Conservation (phyloP, 164 flowering plant genomes). For the Piper betle region DNA sequence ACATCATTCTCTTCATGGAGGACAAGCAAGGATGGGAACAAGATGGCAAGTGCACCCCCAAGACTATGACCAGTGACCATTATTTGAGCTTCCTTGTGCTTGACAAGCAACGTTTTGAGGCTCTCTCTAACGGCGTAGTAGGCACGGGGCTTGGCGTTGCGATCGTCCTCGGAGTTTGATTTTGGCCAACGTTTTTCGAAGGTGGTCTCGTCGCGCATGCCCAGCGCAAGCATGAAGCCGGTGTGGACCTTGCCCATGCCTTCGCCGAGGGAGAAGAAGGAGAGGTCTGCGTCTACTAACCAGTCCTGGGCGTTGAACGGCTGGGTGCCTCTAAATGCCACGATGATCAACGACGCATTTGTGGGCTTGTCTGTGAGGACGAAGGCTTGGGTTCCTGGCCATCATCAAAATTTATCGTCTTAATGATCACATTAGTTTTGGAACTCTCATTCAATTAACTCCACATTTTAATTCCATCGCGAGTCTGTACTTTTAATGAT, state of each 20-base stretch:
- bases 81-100: constrained; percentile 21
- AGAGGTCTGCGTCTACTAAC: constrained; percentile 46
- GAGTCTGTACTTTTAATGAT: too few relatives aligned
- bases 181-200: constrained; percentile 40
- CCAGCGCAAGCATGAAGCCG: constrained; percentile 70
- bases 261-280: constrained; percentile 31
- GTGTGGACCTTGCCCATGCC: constrained; percentile 42
- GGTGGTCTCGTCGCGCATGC: constrained; percentile 24
- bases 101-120: constrained; percentile 17
- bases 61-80: constrained; percentile 58
- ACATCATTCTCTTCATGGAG: constrained; percentile 30
- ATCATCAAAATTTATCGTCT: not conserved
- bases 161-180: constrained; percentile 4
- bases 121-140: constrained; percentile 36
- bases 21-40: constrained; percentile 38
- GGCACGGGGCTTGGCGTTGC: constrained; percentile 19
- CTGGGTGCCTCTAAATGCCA: constrained; percentile 67
- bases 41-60: constrained; percentile 53
- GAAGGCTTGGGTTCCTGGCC: not conserved
- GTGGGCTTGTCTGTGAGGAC: constrained; percentile 7
- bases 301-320: constrained; percentile 40
- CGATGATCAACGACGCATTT: constrained; percentile 24
- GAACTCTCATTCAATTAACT: too few relatives aligned
- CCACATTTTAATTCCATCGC: too few relatives aligned
- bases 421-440: not conserved